phyloP scores from a whole-genome alignment of 2,329 filamentous ascomycete species.

The Microsporum audouinii region DNA sequence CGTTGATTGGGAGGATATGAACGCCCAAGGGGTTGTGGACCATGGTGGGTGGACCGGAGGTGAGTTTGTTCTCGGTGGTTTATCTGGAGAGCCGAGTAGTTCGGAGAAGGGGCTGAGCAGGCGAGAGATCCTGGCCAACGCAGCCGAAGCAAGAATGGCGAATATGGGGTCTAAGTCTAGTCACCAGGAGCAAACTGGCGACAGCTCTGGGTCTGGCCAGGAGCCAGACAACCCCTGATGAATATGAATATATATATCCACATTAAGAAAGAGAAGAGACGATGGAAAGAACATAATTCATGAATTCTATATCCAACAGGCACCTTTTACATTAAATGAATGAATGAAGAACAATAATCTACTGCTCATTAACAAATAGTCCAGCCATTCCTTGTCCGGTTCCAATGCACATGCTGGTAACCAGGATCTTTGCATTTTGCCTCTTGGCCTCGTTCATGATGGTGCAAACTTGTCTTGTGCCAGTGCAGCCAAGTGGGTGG shows the following conservation, averaged over 20 bases:
- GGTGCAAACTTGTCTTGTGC: slow-evolving; percentile 81
- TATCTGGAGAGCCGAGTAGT: slow-evolving; percentile 28
- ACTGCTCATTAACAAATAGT: slow-evolving; percentile 54
- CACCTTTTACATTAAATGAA: not conserved
- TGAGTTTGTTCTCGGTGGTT: slow-evolving; percentile 59
- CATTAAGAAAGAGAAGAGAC: not conserved
- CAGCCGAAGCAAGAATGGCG: slow-evolving; percentile 56
- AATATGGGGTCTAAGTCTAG: slow-evolving; percentile 18
- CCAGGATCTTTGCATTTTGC: slow-evolving; percentile 76
- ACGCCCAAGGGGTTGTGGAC: slow-evolving; percentile 45
- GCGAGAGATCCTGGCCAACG: slow-evolving; percentile 62
- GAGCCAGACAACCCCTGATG: not conserved
- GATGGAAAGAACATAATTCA: not conserved
- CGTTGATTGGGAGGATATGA: slow-evolving; percentile 42
- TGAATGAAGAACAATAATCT: not conserved
- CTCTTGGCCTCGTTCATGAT: slow-evolving; percentile 74
- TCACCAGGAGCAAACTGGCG: not conserved
- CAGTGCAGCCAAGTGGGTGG: slow-evolving; percentile 82
- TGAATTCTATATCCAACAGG: not conserved
- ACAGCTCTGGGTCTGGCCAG: not conserved
- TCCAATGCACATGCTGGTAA: slow-evolving; percentile 82
- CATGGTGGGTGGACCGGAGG: slow-evolving; percentile 69
- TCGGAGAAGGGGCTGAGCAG: slow-evolving; percentile 41
- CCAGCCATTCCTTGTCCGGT: slow-evolving; percentile 58
- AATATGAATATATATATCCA: not conserved